phyloP scores from a whole-genome alignment of 495 filamentous ascomycete genomes.

The Hyaloscypha variabilis region DNA sequence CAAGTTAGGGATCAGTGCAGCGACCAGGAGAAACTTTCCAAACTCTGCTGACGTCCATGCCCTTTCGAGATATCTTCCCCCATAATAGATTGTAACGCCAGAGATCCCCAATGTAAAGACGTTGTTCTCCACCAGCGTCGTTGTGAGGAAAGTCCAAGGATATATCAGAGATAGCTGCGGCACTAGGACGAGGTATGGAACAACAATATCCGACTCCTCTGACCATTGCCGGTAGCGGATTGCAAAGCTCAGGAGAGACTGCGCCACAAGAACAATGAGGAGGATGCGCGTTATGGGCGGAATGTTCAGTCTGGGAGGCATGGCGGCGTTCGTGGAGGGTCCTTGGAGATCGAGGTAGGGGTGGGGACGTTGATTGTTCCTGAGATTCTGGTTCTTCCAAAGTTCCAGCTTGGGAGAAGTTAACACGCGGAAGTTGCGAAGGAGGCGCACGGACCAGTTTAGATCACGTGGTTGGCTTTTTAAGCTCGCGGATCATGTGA shows the following conservation, averaged over 20 bases:
- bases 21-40: conserved; percentile 82
- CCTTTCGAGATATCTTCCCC: conserved; percentile 91
- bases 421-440: conserved; percentile 10
- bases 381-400: neutral
- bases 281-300: conserved; percentile 86
- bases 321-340: conserved; percentile 36
- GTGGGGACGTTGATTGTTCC: neutral
- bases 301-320: conserved; percentile 87
- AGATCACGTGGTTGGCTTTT: conserved; percentile 6
- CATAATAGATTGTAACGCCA: conserved; percentile 83
- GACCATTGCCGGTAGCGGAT: conserved; percentile 70
- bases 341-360: neutral
- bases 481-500: too few relatives aligned
- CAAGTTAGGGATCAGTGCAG: conserved; percentile 78
- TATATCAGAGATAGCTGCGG: conserved; percentile 82
- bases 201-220: conserved; percentile 53
- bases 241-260: conserved; percentile 81
- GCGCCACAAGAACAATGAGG: conserved; percentile 69
- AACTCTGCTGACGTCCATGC: conserved; percentile 96
- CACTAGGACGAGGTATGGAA: conserved; percentile 85
- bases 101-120: conserved; percentile 84
- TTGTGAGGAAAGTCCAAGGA: conserved; percentile 88
- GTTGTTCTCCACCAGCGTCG: conserved; percentile 91
- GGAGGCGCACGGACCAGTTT: neutral
- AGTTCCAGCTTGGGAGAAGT: neutral